Percentiles rank a stretch among this genome's conserved stretches.
phyloP scores from a whole-genome alignment of 139 green algal genomes.

The Chlorella sp. region DNA sequence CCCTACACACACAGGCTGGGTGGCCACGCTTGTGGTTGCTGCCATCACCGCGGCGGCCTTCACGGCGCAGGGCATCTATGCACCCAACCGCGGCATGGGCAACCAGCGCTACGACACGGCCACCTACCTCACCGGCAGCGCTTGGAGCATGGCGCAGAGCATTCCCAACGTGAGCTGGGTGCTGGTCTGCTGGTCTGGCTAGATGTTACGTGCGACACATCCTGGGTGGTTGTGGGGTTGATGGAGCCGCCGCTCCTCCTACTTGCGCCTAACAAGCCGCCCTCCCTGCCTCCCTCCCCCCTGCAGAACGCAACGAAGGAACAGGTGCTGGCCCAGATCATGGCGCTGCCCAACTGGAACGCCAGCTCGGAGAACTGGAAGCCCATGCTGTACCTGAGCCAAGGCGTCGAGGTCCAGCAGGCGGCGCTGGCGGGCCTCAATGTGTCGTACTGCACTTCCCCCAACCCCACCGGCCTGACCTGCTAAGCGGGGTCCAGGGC shows the following conservation, averaged over 20 bases:
- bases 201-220: no score
- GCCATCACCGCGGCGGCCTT: slow-evolving; percentile 31
- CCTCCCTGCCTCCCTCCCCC: no score
- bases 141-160: neutral
- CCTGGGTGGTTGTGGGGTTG: no score
- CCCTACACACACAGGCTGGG: neutral
- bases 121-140: neutral
- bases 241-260: no score
- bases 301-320: no score
- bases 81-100: neutral
- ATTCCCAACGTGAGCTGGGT: no score
- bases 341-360: no score
- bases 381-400: neutral
- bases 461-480: neutral
- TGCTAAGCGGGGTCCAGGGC: neutral
- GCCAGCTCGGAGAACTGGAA: no score
- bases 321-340: no score
- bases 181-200: no score
- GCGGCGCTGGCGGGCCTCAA: neutral
- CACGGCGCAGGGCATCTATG: slow-evolving; percentile 38
- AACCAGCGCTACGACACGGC: neutral
- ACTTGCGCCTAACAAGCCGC: no score
- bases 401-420: neutral
- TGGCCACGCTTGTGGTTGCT: slow-evolving; percentile 22
- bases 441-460: neutral